phyloP scores from a whole-genome alignment of 805 yeast species.

The Metschnikowia orientalis region DNA sequence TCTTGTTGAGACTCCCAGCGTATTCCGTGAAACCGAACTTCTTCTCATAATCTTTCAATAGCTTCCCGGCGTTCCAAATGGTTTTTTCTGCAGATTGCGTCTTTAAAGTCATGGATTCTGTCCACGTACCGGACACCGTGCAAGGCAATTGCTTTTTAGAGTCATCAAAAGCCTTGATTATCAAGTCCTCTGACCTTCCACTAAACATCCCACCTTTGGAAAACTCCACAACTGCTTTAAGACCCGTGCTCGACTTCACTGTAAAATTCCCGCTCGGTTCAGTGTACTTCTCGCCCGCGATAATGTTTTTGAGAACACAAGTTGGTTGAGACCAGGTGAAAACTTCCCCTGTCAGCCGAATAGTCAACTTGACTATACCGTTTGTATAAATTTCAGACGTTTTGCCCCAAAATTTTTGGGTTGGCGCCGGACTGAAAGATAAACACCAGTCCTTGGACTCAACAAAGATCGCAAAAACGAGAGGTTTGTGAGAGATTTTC shows the following conservation, averaged over 20 bases:
- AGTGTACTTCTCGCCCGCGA: conserved; percentile 92
- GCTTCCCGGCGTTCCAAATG: conserved; percentile 69
- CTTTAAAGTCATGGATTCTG: conserved; percentile 52
- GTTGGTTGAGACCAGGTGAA: conserved; percentile 82
- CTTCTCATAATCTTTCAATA: conserved; percentile 52
- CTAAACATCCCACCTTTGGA: conserved; percentile 83
- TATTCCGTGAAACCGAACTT: conserved; percentile 86
- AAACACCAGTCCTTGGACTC: conserved; percentile 72
- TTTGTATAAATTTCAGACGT: conserved; percentile 75
- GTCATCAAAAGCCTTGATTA: conserved; percentile 40
- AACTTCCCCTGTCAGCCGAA: conserved; percentile 61
- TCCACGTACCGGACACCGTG: conserved; percentile 78
- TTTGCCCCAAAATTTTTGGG: conserved; percentile 94
- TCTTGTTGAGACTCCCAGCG: conserved; percentile 76
- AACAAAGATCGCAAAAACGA: conserved; percentile 73
- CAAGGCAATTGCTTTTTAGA: conserved; percentile 36
- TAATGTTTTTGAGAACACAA: conserved; percentile 74
- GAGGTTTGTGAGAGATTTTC: conserved; percentile 85
- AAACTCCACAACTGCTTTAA: conserved; percentile 66
- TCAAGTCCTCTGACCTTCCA: conserved; percentile 66
- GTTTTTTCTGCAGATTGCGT: conserved; percentile 37
- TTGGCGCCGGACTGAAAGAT: conserved; percentile 62
- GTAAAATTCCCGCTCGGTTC: conserved; percentile 76
- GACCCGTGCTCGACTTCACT: conserved; percentile 64
- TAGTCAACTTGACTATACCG: conserved; percentile 59